phyloP scores from a whole-genome alignment of 768 basidiomycete genomes.

The Kwoniella sp. region DNA sequence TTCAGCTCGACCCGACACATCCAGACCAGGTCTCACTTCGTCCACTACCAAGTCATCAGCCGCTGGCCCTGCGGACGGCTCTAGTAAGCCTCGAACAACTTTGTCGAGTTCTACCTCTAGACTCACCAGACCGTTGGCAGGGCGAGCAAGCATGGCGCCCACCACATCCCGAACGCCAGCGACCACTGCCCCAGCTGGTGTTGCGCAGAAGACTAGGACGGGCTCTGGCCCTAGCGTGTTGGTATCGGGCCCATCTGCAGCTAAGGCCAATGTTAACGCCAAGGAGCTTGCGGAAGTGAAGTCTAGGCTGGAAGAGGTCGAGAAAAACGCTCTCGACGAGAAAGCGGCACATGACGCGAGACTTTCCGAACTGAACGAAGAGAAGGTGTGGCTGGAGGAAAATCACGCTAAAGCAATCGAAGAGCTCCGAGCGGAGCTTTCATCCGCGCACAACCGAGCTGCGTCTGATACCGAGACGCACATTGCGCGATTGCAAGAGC shows the following conservation, averaged over 20 bases:
- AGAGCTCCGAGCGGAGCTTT: slow-evolving; percentile 4
- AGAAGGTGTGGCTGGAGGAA: slow-evolving; percentile 30
- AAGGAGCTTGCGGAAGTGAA: slow-evolving; percentile 1
- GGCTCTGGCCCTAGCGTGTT: slow-evolving; percentile 17
- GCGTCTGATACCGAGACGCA: slow-evolving; percentile 2
- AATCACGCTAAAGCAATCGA: slow-evolving; percentile 24
- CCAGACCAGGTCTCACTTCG: background rate
- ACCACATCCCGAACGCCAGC: background rate
- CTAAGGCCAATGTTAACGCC: background rate
- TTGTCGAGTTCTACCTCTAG: slow-evolving; percentile 10
- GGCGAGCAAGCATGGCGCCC: slow-evolving; percentile 26
- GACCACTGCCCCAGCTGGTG: background rate
- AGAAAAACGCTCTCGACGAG: slow-evolving; percentile 20
- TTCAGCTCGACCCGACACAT: slow-evolving; percentile 10
- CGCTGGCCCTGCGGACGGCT: background rate
- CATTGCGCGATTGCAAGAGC: slow-evolving; percentile 24
- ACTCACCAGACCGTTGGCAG: slow-evolving; percentile 7
- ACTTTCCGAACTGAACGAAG: slow-evolving; percentile 11
- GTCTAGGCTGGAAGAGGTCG: slow-evolving; percentile 18
- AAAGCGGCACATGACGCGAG: slow-evolving; percentile 23
- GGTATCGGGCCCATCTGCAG: background rate
- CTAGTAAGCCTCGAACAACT: slow-evolving; percentile 3
- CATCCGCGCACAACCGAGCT: background rate
- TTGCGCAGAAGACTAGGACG: slow-evolving; percentile 14
- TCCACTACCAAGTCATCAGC: background rate